Evolutionary conservation across 805 yeast species (phyloP).

Genomic region (Wickerhamomyces chaumierensis): DNA sequence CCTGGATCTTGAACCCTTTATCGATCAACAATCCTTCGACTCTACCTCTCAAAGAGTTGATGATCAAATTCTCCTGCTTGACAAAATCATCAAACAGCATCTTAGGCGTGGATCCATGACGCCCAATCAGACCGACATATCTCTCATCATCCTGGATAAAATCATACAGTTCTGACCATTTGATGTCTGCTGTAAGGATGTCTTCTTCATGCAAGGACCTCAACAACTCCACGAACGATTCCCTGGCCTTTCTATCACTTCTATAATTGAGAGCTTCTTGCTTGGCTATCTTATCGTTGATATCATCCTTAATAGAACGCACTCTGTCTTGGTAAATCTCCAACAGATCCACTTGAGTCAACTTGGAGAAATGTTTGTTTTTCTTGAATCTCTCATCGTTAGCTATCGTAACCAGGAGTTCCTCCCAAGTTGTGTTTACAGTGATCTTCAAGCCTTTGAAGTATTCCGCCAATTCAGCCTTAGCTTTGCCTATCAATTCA

Average conservation of each 20-base stretch:
- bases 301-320: slow-evolving; percentile 18
- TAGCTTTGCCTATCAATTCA: slow-evolving; percentile 33
- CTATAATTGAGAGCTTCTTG: slow-evolving; percentile 33
- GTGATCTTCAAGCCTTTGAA: slow-evolving; percentile 25
- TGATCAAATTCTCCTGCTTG: slow-evolving; percentile 45
- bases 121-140: slow-evolving; percentile 55
- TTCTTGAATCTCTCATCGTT: slow-evolving; percentile 44
- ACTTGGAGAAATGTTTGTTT: slow-evolving; percentile 38
- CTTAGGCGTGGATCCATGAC: slow-evolving; percentile 66
- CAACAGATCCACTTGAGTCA: slow-evolving; percentile 52
- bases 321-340: slow-evolving; percentile 31
- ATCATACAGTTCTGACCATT: slow-evolving; percentile 47
- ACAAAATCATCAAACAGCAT: slow-evolving; percentile 69
- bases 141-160: slow-evolving; percentile 41
- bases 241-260: slow-evolving; percentile 56
- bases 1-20: neutral
- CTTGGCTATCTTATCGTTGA: slow-evolving; percentile 12
- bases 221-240: slow-evolving; percentile 40
- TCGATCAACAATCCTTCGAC: neutral
- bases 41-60: slow-evolving; percentile 48
- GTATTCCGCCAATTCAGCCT: slow-evolving; percentile 40
- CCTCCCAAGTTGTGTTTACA: slow-evolving; percentile 12
- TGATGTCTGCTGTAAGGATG: slow-evolving; percentile 36
- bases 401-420: slow-evolving; percentile 7
- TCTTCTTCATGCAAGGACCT: slow-evolving; percentile 21